phyloP scores from a whole-genome alignment of 805 yeast species.

The Barnettozyma salicaria region DNA sequence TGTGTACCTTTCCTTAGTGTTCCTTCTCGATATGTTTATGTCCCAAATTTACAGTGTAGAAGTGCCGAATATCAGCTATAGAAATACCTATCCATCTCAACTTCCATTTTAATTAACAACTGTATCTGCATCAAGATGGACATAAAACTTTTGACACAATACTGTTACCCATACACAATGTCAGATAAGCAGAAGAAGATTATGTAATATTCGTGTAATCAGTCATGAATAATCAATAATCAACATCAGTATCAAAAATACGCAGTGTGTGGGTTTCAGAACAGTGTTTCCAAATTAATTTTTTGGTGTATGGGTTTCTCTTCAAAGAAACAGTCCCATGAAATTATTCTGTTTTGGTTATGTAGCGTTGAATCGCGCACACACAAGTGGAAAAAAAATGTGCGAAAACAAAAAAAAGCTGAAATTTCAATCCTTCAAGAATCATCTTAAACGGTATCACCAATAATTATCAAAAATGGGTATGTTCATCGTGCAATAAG shows the following conservation, averaged over 20 bases:
- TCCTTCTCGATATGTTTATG: no score
- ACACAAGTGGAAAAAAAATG: slow-evolving; percentile 1
- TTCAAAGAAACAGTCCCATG: slow-evolving; percentile 21
- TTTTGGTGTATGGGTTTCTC: slow-evolving; percentile 19
- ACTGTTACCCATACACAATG: no score
- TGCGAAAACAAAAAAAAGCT: slow-evolving; percentile 9
- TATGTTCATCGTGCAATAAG: slow-evolving; percentile 15
- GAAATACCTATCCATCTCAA: no score
- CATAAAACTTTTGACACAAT: no score
- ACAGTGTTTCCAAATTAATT: background rate
- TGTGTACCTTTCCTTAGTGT: background rate
- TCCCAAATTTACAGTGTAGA: no score
- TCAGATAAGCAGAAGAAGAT: no score
- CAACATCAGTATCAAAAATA: no score
- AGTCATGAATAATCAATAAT: no score
- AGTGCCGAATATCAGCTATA: no score
- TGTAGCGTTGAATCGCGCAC: slow-evolving; percentile 15
- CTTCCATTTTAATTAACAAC: no score
- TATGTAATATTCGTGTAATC: background rate
- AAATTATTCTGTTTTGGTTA: background rate
- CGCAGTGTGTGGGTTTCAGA: background rate
- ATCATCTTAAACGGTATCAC: slow-evolving; percentile 11
- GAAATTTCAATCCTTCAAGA: slow-evolving; percentile 8
- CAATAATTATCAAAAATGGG: slow-evolving; percentile 28
- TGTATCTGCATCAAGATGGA: no score